phyloP scores from a whole-genome alignment of 306 rosid species.

The Carpinus viminea region DNA sequence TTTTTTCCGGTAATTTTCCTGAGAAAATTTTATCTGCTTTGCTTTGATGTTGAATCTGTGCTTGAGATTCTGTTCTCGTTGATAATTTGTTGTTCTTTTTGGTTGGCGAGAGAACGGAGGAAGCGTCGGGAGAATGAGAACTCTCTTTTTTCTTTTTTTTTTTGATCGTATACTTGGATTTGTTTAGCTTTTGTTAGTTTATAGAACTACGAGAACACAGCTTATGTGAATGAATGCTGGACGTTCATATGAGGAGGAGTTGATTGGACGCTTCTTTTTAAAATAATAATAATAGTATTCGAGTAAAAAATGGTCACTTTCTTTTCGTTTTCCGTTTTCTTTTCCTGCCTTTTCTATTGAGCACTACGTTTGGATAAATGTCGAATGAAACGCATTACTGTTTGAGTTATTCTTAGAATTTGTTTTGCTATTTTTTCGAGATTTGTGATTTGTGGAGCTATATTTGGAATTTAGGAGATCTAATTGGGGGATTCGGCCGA shows the following conservation, averaged over 20 bases:
- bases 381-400: neutral
- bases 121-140: neutral
- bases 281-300: neutral
- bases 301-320: neutral
- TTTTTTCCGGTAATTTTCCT: conserved; percentile 42
- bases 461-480: conserved; percentile 31
- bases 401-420: conserved; percentile 11
- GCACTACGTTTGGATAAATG: neutral
- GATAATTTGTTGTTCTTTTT: neutral
- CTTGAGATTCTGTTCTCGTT: conserved; percentile 1
- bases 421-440: neutral
- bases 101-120: neutral
- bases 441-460: conserved; percentile 28
- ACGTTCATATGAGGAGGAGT: neutral
- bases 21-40: neutral
- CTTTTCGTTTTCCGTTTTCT: conserved; percentile 1
- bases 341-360: neutral
- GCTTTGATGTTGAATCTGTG: neutral
- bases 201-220: conserved; percentile 20
- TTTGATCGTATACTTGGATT: conserved; percentile 10
- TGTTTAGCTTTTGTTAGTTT: conserved; percentile 7
- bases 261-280: conserved; percentile 11
- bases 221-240: conserved; percentile 15
- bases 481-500: conserved; percentile 41
- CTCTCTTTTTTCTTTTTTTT: neutral